Base-by-base conservation (phyloP, 1,284 basidiomycete genomes). In the Tylopilus sp. region DNA sequence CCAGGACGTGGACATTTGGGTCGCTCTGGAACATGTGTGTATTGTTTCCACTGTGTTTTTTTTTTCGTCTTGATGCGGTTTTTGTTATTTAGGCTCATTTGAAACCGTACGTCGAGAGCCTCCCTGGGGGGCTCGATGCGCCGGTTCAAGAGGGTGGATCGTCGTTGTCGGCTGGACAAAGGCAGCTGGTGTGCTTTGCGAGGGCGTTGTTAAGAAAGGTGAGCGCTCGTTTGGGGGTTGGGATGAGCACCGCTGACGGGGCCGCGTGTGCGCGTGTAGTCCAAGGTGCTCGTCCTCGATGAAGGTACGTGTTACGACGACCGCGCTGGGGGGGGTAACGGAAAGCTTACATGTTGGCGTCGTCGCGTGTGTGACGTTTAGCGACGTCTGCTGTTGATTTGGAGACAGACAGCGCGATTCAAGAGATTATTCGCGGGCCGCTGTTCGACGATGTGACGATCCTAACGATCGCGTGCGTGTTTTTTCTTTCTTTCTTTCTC, bases 251-350 rank as follows among this genome's bases (percentile, higher is more conserved):
- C 10, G 10, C 41, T 49, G 35, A 56, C 6, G 7, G 23, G n/a
- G 0, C n/a, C n/a, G n/a, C n/a, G n/a, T 16, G 2, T 12, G 28
- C 44, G 34, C 41, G 8, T 6, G 23, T 51, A 82, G 78, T 83
- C 88, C 11, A 93, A 87, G 69, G 86, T 97, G 34, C 74, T 97
- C 2, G 89, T 97, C 2, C 76, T 97, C 15, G 94, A 97, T 64
- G 93, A 97, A 78, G 89, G 86, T 79, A 60, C 59, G 59, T 2
- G 15, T 37, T 6, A 5, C 1, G 21, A 8, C 21, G 7, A 19
- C 18, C 8, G 36, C 23, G 1, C 7, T n/a, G n/a, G n/a, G n/a
- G n/a, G n/a, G 21, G 19, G 8, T 16, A 10, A 12, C 9, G 19
- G 6, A 25, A 15, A 25, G 36, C n/a, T 33, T 2, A 25, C 21